These are phyloP conservation scores for Neoscytalidium dimidiatum DNA, from an alignment of 2,329 filamentous ascomycete genomes.

Conservation along the genomic window DNA sequence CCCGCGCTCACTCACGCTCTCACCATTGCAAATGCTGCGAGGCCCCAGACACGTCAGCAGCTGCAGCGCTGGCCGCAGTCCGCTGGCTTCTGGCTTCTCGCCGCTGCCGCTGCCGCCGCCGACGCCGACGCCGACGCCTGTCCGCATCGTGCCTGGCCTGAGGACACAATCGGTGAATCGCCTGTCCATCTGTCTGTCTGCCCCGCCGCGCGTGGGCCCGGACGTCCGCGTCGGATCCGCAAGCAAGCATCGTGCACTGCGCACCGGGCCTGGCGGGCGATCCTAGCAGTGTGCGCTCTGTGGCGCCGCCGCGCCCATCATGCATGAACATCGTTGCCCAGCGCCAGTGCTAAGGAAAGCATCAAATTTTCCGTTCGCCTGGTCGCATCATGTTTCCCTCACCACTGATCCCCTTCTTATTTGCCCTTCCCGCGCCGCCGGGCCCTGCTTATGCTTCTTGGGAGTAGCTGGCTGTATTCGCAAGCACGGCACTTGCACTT, in stretches of 20 bases:
- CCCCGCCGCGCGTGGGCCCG: not conserved
- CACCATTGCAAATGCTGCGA: too few species aligned
- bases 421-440: not conserved
- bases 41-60: constrained; percentile 16
- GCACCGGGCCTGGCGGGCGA: constrained; percentile 7
- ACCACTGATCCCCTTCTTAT: not conserved
- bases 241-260: not conserved
- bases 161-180: too few species aligned
- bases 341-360: constrained; percentile 15
- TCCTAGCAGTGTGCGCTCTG: constrained; percentile 12
- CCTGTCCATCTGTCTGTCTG: not conserved
- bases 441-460: constrained; percentile 3
- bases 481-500: constrained; percentile 5
- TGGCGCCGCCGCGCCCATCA: constrained; percentile 27
- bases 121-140: too few species aligned
- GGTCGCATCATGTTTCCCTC: constrained; percentile 26
- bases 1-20: too few species aligned
- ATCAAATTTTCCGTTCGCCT: constrained; percentile 37
- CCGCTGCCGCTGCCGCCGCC: too few species aligned
- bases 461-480: too few species aligned
- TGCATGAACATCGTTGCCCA: constrained; percentile 33
- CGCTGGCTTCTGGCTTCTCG: too few species aligned
- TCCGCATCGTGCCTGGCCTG: too few species aligned
- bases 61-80: not conserved
- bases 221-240: not conserved